These are phyloP conservation scores for Clarireedia hainanense DNA, from an alignment of 2,329 filamentous ascomycete genomes.

Conservation along the genomic window DNA sequence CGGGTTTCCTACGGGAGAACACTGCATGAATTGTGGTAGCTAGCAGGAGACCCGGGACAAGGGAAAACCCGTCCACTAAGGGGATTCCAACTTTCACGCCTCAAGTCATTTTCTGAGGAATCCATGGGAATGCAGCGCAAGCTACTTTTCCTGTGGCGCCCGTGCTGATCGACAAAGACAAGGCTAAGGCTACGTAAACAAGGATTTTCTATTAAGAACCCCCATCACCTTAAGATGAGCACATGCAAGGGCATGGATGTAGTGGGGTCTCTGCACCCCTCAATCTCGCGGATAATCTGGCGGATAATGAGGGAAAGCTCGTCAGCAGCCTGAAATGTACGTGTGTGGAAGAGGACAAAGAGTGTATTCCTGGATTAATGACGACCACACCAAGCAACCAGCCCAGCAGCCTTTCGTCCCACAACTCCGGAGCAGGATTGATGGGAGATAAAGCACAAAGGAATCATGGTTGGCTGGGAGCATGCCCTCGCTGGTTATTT, in stretches of 20 bases:
- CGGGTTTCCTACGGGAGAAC: slow-evolving; percentile 9
- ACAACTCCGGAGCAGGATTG: slow-evolving; percentile 4
- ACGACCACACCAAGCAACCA: neutral
- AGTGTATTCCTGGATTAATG: neutral
- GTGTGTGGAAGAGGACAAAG: neutral
- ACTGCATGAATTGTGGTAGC: slow-evolving; percentile 4
- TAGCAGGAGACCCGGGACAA: neutral
- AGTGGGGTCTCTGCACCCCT: slow-evolving; percentile 9
- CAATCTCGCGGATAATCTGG: slow-evolving; percentile 12
- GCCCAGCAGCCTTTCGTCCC: neutral
- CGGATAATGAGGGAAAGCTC: slow-evolving; percentile 9
- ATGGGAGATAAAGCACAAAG: neutral
- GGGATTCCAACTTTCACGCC: neutral
- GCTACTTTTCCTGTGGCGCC: slow-evolving; percentile 9
- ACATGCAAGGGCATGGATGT: slow-evolving; percentile 9
- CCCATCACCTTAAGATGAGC: slow-evolving; percentile 11
- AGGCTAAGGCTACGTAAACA: neutral
- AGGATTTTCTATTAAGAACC: slow-evolving; percentile 5
- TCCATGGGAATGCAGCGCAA: slow-evolving; percentile 1
- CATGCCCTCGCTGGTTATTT: neutral
- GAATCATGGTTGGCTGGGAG: slow-evolving; percentile 4
- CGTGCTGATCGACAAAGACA: slow-evolving; percentile 8
- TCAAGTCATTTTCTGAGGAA: neutral
- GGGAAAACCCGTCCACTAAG: slow-evolving; percentile 3
- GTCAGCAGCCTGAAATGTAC: slow-evolving; percentile 6